Evolutionary conservation across 169 alveolate genomes (phyloP), one percentile per base, ranked within the genome.

Genomic region (Plasmodium chabaudi): DNA sequence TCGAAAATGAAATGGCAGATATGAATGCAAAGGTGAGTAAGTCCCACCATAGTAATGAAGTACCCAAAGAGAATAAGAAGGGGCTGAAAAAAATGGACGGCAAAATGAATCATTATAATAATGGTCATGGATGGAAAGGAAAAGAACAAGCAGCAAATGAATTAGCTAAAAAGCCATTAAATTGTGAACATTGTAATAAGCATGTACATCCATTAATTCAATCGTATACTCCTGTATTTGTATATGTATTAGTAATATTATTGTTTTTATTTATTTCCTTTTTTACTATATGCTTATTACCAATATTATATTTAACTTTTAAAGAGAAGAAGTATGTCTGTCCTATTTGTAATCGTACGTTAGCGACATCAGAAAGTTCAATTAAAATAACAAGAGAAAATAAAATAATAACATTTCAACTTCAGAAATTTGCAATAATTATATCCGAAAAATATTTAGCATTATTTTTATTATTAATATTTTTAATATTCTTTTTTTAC

Each of bases 381-480:
- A n/a, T 75, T 75, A 47, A 75, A 75, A 42, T 75, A 67, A 75
- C 61, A 55, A 61, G 68, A 47, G 88, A 75, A 63, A 75, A 75
- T 60, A 65, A 61, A 25, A 75, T 75, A 47, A 17, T 75, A 63
- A 75, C 88, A 13, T 75, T 75, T 21, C 88, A 75, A 9, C 60
- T 75, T 67, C 75, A 73, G 19, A 75, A 75, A 47, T 63, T 73
- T 75, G 88, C 88, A 61, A 75, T 75, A 19, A 75, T 75, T 46
- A 44, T 75, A 25, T 75, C 88, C 5, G 88, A 64, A 17, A 75
- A 75, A 75, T 75, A 75, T 75, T 75, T 75, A 42, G 88, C 57
- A 47, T 55, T 75, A 47, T 75, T 75, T 17, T 17, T 75, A 6
- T 75, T 74, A 9, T 68, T 75, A 5, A 63, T 75, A 47, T 75